Evolutionary conservation across 768 basidiomycete species (phyloP).

Genomic region (Pleurotus giganteus): DNA sequence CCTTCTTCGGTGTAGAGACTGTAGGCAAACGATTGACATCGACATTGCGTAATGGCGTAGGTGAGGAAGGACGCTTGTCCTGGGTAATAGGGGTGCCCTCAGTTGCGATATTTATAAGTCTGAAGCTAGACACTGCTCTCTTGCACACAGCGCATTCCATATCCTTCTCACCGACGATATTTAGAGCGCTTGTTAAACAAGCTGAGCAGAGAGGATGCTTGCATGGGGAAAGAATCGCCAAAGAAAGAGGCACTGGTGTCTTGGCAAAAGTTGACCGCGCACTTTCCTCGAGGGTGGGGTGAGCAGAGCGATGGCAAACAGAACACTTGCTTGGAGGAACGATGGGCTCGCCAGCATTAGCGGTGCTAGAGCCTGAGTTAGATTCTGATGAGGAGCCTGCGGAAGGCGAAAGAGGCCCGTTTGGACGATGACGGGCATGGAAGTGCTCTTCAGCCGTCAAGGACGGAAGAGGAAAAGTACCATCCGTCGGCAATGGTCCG

Average conservation of each 20-base stretch:
- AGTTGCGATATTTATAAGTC: conserved; percentile 15
- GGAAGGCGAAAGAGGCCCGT: conserved; percentile 13
- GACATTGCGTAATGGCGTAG: conserved; percentile 13
- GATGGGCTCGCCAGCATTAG: neutral
- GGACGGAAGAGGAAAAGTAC: neutral
- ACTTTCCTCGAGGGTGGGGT: conserved; percentile 13
- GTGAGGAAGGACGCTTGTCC: conserved; percentile 11
- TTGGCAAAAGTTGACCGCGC: conserved; percentile 62
- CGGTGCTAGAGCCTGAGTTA: neutral
- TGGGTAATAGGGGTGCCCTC: neutral
- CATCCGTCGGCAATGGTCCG: neutral
- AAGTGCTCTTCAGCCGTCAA: conserved; percentile 41
- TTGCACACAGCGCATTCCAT: conserved; percentile 85
- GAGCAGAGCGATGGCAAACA: conserved; percentile 13
- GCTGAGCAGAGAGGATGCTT: conserved; percentile 73
- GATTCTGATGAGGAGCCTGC: conserved; percentile 8
- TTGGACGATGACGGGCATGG: conserved; percentile 30
- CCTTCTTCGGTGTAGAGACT: conserved; percentile 11
- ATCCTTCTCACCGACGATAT: conserved; percentile 88
- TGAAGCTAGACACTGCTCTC: conserved; percentile 66
- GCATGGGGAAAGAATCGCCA: conserved; percentile 76
- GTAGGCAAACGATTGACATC: conserved; percentile 1
- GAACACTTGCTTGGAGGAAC: conserved; percentile 10
- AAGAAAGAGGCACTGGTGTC: conserved; percentile 27
- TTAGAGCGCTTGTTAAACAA: conserved; percentile 82